Percentiles rank a stretch among this genome's conserved stretches.
These are phyloP conservation scores for Parathielavia appendiculata DNA, from an alignment of 495 filamentous ascomycete species.

Conservation along the genomic window DNA sequence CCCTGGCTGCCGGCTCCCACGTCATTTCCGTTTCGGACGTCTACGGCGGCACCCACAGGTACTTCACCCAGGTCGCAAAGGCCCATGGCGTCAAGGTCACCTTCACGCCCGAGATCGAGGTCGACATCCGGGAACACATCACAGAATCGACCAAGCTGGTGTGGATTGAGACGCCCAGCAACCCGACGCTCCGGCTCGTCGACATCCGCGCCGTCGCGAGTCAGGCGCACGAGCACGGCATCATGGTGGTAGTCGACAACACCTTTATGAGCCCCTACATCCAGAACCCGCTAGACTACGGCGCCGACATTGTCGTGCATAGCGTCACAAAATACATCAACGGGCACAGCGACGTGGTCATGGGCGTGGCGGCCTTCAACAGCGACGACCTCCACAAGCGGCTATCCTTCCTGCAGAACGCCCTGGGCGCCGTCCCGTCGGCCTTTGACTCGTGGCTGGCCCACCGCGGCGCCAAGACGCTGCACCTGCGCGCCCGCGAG, in stretches of 20 bases:
- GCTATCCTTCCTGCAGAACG: constrained; percentile 91
- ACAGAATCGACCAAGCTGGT: constrained; percentile 86
- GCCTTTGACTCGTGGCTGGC: constrained; percentile 98
- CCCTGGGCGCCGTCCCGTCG: constrained; percentile 89
- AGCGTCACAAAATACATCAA: constrained; percentile 99
- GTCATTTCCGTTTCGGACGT: constrained; percentile 95
- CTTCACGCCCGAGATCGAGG: constrained; percentile 85
- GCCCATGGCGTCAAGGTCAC: constrained; percentile 93
- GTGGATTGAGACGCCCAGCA: constrained; percentile 95
- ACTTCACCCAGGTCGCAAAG: constrained; percentile 96
- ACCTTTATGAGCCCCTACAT: constrained; percentile 95
- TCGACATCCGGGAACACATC: constrained; percentile 77
- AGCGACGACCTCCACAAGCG: constrained; percentile 67
- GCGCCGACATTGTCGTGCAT: constrained; percentile 97
- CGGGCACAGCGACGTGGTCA: constrained; percentile 94
- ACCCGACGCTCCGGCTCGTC: constrained; percentile 86
- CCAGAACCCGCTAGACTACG: constrained; percentile 91
- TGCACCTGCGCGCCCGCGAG: constrained; percentile 85
- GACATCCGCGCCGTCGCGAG: constrained; percentile 82
- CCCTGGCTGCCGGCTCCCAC: constrained; percentile 85
- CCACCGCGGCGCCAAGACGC: constrained; percentile 95
- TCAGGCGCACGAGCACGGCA: constrained; percentile 78
- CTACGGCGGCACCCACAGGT: constrained; percentile 95
- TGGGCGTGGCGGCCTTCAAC: constrained; percentile 97
- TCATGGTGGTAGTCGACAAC: constrained; percentile 96